These are phyloP conservation scores for Pinus albicaulis DNA, from an alignment of 75 land plant species.

Conservation along the genomic window DNA sequence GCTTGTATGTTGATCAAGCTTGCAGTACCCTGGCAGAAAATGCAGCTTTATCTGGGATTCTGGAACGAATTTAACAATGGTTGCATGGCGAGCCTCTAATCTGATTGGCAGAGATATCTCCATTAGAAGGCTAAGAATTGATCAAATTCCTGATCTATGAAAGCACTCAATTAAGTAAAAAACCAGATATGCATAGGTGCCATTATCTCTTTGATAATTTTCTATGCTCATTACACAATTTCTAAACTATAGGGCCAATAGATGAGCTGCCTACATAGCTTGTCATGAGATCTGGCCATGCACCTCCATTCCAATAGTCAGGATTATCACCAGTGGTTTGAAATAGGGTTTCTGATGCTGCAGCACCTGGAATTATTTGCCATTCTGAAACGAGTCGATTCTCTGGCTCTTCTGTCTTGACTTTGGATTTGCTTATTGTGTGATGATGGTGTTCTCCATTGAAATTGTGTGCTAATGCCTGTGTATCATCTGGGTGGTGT, in stretches of 20 bases:
- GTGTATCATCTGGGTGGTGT: background rate
- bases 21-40: background rate
- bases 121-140: too few relatives aligned
- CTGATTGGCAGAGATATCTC: background rate
- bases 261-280: constrained; percentile 1
- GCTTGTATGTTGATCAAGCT: background rate
- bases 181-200: background rate
- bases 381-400: constrained; percentile 8
- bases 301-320: constrained; percentile 8
- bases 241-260: background rate
- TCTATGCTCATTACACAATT: background rate
- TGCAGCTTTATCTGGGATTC: background rate
- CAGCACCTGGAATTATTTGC: constrained; percentile 2
- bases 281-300: constrained; percentile 8
- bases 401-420: constrained; percentile 7
- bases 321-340: background rate
- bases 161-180: background rate
- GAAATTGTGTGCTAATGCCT: background rate
- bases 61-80: constrained; percentile 1
- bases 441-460: background rate
- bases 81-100: background rate
- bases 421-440: background rate
- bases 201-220: background rate
- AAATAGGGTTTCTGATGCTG: constrained; percentile 6
- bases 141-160: background rate